Evolutionary conservation across 768 basidiomycete species (phyloP).

Genomic region (Butyriboletus loyo): DNA sequence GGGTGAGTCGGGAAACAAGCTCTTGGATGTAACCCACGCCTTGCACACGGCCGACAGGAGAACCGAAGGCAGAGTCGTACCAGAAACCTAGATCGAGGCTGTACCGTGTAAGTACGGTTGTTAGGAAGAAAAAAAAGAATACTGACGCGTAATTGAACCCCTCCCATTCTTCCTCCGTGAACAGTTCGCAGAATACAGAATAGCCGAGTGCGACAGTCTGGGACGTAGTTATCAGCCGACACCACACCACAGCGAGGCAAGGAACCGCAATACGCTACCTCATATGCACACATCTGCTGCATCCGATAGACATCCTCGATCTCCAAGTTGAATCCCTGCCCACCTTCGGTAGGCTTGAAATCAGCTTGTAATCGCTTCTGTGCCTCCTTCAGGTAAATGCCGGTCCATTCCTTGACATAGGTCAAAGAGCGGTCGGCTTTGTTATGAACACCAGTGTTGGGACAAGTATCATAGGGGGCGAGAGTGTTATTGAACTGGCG

Average conservation of each 20-base stretch:
- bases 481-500: conserved; percentile 78
- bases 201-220: conserved; percentile 91
- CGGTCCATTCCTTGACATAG: conserved; percentile 65
- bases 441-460: conserved; percentile 47
- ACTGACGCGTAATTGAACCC: conserved; percentile 84
- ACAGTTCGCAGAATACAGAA: conserved; percentile 87
- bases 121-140: not conserved
- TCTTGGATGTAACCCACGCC: conserved; percentile 84
- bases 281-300: conserved; percentile 84
- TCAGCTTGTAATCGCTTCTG: conserved; percentile 54
- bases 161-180: conserved; percentile 91
- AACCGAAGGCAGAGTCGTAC: conserved; percentile 79
- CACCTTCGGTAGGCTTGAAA: conserved; percentile 30
- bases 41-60: conserved; percentile 70
- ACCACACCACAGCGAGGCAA: not conserved
- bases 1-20: conserved; percentile 76
- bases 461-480: conserved; percentile 80
- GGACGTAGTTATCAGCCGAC: not conserved
- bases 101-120: not conserved
- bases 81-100: conserved; percentile 26
- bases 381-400: conserved; percentile 69
- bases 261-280: conserved; percentile 40
- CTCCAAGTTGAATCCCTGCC: conserved; percentile 54
- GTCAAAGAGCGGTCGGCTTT: conserved; percentile 57
- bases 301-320: conserved; percentile 71